These are phyloP conservation scores for Monascus purpureus DNA, from an alignment of 495 filamentous ascomycete genomes.

Conservation along the genomic window DNA sequence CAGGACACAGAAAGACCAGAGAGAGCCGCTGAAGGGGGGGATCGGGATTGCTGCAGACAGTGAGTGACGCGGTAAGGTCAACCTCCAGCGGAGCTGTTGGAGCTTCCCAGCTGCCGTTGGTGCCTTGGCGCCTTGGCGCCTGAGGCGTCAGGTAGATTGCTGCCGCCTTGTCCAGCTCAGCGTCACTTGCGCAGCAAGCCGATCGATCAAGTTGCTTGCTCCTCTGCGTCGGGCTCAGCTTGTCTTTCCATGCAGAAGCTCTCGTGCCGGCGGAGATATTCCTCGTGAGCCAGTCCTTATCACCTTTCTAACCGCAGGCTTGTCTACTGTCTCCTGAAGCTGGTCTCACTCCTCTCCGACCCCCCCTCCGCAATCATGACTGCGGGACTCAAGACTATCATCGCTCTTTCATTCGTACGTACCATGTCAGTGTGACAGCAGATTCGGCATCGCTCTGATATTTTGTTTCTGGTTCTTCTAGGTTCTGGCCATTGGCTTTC, in stretches of 20 bases:
- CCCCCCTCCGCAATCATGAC: constrained; percentile 50
- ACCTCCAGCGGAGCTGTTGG: neutral
- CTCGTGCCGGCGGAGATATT: constrained; percentile 2
- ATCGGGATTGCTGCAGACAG: constrained; percentile 10
- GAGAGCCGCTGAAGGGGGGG: constrained; percentile 12
- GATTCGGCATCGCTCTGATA: neutral
- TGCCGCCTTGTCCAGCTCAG: constrained; percentile 14
- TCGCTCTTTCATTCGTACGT: constrained; percentile 88
- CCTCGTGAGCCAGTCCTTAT: neutral
- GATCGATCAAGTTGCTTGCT: neutral
- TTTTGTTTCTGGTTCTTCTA: constrained; percentile 23
- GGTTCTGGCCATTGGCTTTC: constrained; percentile 96
- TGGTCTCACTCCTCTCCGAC: constrained; percentile 10
- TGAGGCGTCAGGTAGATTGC: constrained; percentile 18
- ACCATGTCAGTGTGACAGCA: neutral
- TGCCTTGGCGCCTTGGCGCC: constrained; percentile 1
- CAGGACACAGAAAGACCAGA: constrained; percentile 9
- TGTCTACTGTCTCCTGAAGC: constrained; percentile 1
- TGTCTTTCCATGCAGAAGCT: neutral
- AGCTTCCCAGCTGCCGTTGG: constrained; percentile 22
- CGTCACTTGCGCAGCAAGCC: constrained; percentile 13
- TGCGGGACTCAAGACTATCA: constrained; percentile 94
- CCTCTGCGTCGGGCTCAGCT: neutral
- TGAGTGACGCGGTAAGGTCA: constrained; percentile 14
- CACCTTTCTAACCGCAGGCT: neutral